Evolutionary conservation across 805 yeast genomes (phyloP).

Genomic region (Yarrowia divulgata): DNA sequence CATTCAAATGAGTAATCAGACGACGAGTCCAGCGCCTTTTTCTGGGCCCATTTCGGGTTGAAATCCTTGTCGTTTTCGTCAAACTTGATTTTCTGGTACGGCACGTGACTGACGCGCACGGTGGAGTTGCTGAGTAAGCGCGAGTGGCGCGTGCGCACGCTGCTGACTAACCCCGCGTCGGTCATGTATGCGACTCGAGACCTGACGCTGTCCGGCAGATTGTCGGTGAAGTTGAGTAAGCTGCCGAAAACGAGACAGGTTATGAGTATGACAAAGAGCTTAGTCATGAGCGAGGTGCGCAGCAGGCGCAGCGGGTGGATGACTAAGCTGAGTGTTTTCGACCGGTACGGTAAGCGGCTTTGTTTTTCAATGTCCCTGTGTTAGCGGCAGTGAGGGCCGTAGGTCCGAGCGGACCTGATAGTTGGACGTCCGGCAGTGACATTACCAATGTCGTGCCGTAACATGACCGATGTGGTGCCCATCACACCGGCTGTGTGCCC

Average conservation of each 20-base stretch:
- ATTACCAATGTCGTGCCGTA: not conserved
- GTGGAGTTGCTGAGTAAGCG: not conserved
- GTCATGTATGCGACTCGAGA: constrained; percentile 14
- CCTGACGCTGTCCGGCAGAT: not conserved
- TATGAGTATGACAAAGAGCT: constrained; percentile 8
- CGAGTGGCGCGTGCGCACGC: not conserved
- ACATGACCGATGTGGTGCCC: not conserved
- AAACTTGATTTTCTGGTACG: not conserved
- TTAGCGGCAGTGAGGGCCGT: constrained; percentile 8
- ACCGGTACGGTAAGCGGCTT: not conserved
- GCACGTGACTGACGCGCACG: not conserved
- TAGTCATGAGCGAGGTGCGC: not conserved
- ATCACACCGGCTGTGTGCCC: too few relatives aligned
- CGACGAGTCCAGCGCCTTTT: constrained; percentile 9
- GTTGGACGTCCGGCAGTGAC: too few relatives aligned
- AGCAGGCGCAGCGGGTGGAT: constrained; percentile 8
- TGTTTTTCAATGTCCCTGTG: constrained; percentile 23
- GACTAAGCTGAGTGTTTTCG: not conserved
- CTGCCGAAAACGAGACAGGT: constrained; percentile 22
- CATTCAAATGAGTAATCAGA: constrained; percentile 17
- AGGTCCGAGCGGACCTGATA: not conserved
- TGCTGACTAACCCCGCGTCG: constrained; percentile 1
- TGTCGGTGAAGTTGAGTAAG: constrained; percentile 16
- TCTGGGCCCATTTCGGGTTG: constrained; percentile 24
- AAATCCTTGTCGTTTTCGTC: constrained; percentile 9